Percentiles rank a stretch among this genome's conserved stretches.
These are phyloP conservation scores for Juglanconis sp. DNA, from an alignment of 2,329 filamentous ascomycete species.

Conservation along the genomic window DNA sequence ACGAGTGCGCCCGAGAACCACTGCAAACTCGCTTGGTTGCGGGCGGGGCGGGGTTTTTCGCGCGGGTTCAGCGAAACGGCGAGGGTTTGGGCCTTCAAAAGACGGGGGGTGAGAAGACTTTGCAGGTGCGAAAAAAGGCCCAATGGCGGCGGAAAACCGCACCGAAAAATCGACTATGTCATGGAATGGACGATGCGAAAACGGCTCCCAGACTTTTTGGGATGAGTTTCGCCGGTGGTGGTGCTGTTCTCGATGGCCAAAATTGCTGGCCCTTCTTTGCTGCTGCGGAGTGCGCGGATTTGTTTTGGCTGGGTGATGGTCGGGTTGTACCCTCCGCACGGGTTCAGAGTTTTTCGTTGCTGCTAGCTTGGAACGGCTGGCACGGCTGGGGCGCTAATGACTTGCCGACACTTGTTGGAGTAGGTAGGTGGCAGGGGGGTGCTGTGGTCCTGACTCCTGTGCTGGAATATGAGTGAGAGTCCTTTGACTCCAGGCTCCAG, in stretches of 20 bases:
- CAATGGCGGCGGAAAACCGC: slow-evolving; percentile 54
- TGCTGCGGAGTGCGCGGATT: slow-evolving; percentile 3
- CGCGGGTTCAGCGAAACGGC: too few species aligned
- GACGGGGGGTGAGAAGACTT: slow-evolving; percentile 18
- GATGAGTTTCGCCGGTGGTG: slow-evolving; percentile 51
- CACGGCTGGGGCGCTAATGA: not conserved
- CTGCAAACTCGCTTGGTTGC: slow-evolving; percentile 19
- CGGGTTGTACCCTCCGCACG: not conserved
- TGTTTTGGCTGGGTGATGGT: slow-evolving; percentile 5
- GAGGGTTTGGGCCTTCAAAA: slow-evolving; percentile 11
- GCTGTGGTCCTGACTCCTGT: not conserved
- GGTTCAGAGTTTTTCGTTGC: not conserved
- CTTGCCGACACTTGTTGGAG: not conserved
- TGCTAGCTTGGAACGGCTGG: not conserved
- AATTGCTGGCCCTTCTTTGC: slow-evolving; percentile 38
- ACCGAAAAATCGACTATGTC: slow-evolving; percentile 61
- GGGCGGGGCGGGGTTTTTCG: not conserved
- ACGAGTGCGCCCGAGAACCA: slow-evolving; percentile 14
- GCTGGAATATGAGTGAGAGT: not conserved
- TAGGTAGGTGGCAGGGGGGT: not conserved
- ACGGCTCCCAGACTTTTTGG: slow-evolving; percentile 47
- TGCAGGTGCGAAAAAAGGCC: slow-evolving; percentile 27
- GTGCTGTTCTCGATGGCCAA: slow-evolving; percentile 54
- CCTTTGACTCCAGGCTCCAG: too few species aligned
- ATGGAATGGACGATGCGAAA: slow-evolving; percentile 58